Percentiles rank a stretch among this genome's conserved stretches.
phyloP scores from a whole-genome alignment of 108 stramenopile genomes.

The Cylindrotheca fusiformis region DNA sequence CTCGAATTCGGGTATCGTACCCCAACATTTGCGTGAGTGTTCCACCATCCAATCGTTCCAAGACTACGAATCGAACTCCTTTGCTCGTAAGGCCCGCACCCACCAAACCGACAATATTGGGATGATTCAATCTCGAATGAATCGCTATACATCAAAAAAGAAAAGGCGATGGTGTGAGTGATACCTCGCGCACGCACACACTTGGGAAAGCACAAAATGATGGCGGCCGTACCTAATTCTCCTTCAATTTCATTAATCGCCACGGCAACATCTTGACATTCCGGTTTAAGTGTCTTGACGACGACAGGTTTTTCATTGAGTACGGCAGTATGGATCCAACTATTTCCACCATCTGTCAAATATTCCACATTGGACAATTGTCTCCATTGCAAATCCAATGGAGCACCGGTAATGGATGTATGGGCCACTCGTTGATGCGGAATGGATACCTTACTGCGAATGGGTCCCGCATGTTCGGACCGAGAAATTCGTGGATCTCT shows the following conservation, averaged over 20 bases:
- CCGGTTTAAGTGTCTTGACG: slow-evolving; percentile 87
- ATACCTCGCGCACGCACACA: no score
- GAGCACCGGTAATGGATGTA: slow-evolving; percentile 71
- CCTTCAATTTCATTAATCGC: slow-evolving; percentile 92
- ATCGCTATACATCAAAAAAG: slow-evolving; percentile 26
- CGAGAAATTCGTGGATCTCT: background rate
- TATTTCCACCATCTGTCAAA: slow-evolving; percentile 89
- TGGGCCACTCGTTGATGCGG: slow-evolving; percentile 35
- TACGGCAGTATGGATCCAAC: slow-evolving; percentile 90
- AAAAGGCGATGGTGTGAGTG: background rate
- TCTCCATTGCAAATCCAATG: slow-evolving; percentile 79
- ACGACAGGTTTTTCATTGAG: slow-evolving; percentile 76
- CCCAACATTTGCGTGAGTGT: slow-evolving; percentile 86
- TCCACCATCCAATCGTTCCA: slow-evolving; percentile 91
- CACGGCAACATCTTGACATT: slow-evolving; percentile 83
- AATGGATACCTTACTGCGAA: slow-evolving; percentile 1
- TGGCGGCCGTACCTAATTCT: slow-evolving; percentile 50
- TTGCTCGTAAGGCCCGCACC: slow-evolving; percentile 83
- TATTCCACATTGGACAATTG: slow-evolving; percentile 84
- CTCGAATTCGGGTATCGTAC: slow-evolving; percentile 90
- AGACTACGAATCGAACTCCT: slow-evolving; percentile 80
- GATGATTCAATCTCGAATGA: slow-evolving; percentile 76
- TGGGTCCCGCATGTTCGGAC: slow-evolving; percentile 14
- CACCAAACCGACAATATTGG: slow-evolving; percentile 71
- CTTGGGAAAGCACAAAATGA: background rate